Conservation (phyloP, 306 rosid species). For the Morella rubra region DNA sequence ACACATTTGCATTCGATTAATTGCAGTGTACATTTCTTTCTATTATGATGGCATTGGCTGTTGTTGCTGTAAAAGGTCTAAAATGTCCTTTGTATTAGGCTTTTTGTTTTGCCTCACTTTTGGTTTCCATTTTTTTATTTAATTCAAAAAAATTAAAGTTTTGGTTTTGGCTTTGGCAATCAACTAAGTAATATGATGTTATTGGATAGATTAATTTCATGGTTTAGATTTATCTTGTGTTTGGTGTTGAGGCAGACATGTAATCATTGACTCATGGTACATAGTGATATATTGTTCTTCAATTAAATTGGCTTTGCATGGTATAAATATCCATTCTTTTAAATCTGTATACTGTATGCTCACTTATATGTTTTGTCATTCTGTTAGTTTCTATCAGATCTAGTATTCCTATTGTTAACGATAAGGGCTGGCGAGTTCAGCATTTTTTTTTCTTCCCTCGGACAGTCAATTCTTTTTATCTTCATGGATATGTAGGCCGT, state of each 20-base stretch:
- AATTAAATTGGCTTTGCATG: too few species aligned
- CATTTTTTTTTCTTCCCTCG: slow-evolving; percentile 15
- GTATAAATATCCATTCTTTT: neutral
- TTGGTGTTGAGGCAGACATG: neutral
- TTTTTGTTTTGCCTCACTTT: neutral
- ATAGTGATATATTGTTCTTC: neutral
- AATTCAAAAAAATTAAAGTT: neutral
- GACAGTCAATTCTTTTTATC: slow-evolving; percentile 21
- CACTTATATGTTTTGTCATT: neutral
- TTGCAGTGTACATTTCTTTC: neutral
- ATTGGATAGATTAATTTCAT: neutral
- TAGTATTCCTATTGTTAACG: neutral
- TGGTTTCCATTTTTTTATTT: neutral
- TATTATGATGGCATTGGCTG: neutral
- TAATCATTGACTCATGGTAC: neutral
- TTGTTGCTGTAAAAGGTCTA: neutral
- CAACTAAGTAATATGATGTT: neutral
- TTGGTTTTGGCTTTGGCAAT: neutral
- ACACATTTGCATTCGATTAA: neutral
- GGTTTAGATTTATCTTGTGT: neutral
- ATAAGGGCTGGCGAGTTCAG: neutral
- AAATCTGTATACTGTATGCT: neutral
- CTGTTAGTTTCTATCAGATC: neutral
- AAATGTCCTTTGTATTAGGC: neutral
- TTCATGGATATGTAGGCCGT: slow-evolving; percentile 37